phyloP scores from a whole-genome alignment of 2,329 filamentous ascomycete species.

The Xylariaceae sp. region DNA sequence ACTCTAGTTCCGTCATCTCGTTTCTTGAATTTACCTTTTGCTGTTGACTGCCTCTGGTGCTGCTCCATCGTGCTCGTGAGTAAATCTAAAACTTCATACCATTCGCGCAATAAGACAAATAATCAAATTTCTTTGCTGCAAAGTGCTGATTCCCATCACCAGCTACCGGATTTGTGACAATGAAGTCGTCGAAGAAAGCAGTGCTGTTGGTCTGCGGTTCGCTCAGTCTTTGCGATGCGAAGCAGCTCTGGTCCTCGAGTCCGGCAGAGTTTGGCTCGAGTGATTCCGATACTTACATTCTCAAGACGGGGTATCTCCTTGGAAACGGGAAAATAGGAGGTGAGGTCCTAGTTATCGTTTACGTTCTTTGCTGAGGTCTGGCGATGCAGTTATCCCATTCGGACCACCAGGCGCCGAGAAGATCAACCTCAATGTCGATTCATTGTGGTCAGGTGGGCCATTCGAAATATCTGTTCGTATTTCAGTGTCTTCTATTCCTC shows the following conservation, averaged over 20 bases:
- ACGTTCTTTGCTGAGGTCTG: slow-evolving; percentile 1
- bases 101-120: neutral
- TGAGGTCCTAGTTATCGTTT: slow-evolving; percentile 14
- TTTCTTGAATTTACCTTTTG: neutral
- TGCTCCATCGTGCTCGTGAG: too few species aligned
- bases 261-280: slow-evolving; percentile 17
- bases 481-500: neutral
- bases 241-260: slow-evolving; percentile 17
- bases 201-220: neutral
- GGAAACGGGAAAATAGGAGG: slow-evolving; percentile 46
- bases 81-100: too few species aligned
- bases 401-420: slow-evolving; percentile 40
- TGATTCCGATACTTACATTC: slow-evolving; percentile 19
- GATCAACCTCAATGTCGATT: slow-evolving; percentile 45
- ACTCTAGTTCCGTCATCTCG: too few species aligned
- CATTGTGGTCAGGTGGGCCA: slow-evolving; percentile 47
- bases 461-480: slow-evolving; percentile 38
- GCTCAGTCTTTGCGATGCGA: slow-evolving; percentile 6
- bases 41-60: neutral
- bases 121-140: neutral
- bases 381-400: slow-evolving; percentile 35
- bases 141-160: neutral
- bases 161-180: neutral
- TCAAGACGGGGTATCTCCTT: slow-evolving; percentile 41
- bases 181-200: slow-evolving; percentile 3